Conservation (phyloP, 495 filamentous ascomycete genomes). For the Lichina pygmaea region DNA sequence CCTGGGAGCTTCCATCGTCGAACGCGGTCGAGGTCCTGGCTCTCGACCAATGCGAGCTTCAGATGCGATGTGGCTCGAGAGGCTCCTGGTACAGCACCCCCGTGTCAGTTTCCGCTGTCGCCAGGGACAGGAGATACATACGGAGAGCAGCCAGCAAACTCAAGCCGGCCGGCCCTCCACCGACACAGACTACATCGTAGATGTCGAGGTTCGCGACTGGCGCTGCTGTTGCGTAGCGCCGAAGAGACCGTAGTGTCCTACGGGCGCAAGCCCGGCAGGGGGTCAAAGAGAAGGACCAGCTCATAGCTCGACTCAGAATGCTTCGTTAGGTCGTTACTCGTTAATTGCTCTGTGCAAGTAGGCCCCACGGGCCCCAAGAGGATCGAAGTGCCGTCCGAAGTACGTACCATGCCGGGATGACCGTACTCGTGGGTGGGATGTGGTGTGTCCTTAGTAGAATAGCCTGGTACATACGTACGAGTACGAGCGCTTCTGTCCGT, state of each 20-base stretch:
- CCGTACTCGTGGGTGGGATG: too few relatives aligned
- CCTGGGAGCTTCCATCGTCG: slow-evolving; percentile 34
- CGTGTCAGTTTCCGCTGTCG: background rate
- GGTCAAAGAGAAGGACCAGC: background rate
- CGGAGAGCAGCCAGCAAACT: slow-evolving; percentile 68
- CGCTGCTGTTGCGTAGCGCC: background rate
- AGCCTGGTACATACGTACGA: too few relatives aligned
- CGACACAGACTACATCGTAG: slow-evolving; percentile 89
- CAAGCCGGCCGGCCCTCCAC: slow-evolving; percentile 85
- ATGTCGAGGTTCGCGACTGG: slow-evolving; percentile 17
- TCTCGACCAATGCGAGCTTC: slow-evolving; percentile 71
- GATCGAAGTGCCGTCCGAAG: too few relatives aligned
- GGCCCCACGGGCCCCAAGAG: too few relatives aligned
- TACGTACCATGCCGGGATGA: too few relatives aligned
- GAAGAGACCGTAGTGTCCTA: background rate
- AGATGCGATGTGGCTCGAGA: slow-evolving; percentile 49
- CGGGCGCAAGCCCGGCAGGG: background rate
- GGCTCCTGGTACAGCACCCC: slow-evolving; percentile 18
- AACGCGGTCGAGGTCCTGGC: slow-evolving; percentile 46
- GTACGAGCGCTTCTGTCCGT: too few relatives aligned
- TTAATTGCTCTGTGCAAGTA: too few relatives aligned
- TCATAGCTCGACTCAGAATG: too few relatives aligned
- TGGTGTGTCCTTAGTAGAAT: too few relatives aligned
- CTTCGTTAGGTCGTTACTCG: too few relatives aligned
- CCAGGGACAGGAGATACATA: slow-evolving; percentile 16